A percentile compares a stretch with the other conserved stretches of the same genome.
Evolutionary conservation across 2,329 filamentous ascomycete genomes (phyloP).

Genomic region (Fusarium siculi): DNA sequence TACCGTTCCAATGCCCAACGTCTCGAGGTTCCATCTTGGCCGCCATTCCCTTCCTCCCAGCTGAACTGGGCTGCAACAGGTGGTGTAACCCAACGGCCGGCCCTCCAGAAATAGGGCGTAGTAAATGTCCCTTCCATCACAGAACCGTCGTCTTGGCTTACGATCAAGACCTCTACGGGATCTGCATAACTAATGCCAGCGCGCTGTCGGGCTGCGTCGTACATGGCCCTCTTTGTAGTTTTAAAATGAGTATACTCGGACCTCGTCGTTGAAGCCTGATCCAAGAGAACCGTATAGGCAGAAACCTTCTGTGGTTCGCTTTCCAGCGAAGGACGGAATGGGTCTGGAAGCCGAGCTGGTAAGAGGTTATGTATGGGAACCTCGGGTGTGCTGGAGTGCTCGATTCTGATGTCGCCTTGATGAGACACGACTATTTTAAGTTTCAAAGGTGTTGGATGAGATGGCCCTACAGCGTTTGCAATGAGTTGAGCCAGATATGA

Average conservation of each 20-base stretch:
- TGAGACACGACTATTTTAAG: conserved; percentile 65
- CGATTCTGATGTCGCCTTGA: conserved; percentile 59
- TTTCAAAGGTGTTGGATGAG: conserved; percentile 54
- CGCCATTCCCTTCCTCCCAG: conserved; percentile 68
- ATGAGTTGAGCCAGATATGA: conserved; percentile 48
- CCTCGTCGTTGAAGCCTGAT: conserved; percentile 52
- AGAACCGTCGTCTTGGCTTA: conserved; percentile 67
- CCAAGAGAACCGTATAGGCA: conserved; percentile 58
- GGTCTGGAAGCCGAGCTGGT: conserved; percentile 64
- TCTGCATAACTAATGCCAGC: conserved; percentile 63
- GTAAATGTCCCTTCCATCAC: conserved; percentile 89
- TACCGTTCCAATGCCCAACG: conserved; percentile 82
- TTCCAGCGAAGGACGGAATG: conserved; percentile 41
- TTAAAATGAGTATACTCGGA: conserved; percentile 86
- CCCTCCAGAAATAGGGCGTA: conserved; percentile 82
- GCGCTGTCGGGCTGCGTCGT: conserved; percentile 74
- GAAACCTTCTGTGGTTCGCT: conserved; percentile 43
- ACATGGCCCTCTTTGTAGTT: conserved; percentile 79
- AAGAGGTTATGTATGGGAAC: conserved; percentile 65
- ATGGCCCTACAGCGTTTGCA: conserved; percentile 51
- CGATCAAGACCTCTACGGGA: conserved; percentile 78
- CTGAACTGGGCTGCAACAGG: conserved; percentile 60
- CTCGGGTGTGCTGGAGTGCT: conserved; percentile 50
- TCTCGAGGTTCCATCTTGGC: conserved; percentile 84
- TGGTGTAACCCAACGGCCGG: conserved; percentile 83